phyloP scores from a whole-genome alignment of 1,139 yeast species.

The Diutina pseudorugosa region DNA sequence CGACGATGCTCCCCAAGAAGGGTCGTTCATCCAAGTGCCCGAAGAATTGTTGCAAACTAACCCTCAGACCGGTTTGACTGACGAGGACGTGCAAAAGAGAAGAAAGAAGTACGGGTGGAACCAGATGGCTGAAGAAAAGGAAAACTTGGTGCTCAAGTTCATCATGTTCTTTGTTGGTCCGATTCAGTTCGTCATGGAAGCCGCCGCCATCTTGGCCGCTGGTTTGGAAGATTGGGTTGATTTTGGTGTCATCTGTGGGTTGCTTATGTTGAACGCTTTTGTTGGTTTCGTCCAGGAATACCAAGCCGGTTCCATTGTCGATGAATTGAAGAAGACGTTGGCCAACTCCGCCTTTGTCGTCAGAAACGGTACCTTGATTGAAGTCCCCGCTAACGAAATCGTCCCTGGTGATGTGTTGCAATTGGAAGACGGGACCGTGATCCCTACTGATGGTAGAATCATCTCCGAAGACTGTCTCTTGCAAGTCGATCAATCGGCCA shows the following conservation, averaged over 20 bases:
- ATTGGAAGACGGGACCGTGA: conserved; percentile 89
- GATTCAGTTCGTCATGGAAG: conserved; percentile 98
- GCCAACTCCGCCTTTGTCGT: conserved; percentile 82
- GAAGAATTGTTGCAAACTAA: conserved; percentile 85
- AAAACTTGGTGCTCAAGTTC: conserved; percentile 74
- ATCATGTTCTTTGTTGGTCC: conserved; percentile 94
- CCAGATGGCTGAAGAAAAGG: conserved; percentile 91
- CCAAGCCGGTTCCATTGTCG: conserved; percentile 96
- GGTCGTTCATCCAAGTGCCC: conserved; percentile 60
- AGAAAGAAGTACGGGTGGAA: conserved; percentile 90
- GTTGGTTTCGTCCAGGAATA: conserved; percentile 97
- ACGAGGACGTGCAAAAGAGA: conserved; percentile 76
- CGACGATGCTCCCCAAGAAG: conserved; percentile 39
- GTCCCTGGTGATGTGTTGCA: conserved; percentile 91
- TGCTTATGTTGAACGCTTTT: conserved; percentile 76
- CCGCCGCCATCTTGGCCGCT: conserved; percentile 95
- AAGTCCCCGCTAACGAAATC: conserved; percentile 68
- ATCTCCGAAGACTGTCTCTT: conserved; percentile 81
- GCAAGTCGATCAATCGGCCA: conserved; percentile 95
- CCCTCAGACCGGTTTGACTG: conserved; percentile 66
- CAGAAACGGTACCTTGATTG: conserved; percentile 71
- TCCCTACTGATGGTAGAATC: conserved; percentile 92
- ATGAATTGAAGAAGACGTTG: conserved; percentile 84
- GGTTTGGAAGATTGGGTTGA: conserved; percentile 99
- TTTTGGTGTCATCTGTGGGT: conserved; percentile 93